Percentiles rank a stretch among this genome's conserved stretches.
Conservation (phyloP, 176 grass and related monocot genomes). For the Chrysopogon serrulatus region DNA sequence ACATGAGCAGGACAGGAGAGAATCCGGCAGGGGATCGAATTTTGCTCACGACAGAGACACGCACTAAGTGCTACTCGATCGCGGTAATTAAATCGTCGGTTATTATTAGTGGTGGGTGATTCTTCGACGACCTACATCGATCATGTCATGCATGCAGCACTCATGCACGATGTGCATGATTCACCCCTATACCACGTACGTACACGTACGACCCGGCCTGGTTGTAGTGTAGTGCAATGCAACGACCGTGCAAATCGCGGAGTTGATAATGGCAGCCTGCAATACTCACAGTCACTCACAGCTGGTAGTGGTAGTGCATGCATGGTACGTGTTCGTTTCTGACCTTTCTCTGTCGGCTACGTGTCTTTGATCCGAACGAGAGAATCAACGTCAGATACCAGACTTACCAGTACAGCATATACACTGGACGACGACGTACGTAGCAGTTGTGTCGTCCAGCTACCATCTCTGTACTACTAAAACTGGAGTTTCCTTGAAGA, state of each 20-base stretch:
- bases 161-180: not conserved
- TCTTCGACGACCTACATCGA: not conserved
- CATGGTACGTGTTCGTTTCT: not conserved
- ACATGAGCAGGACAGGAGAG: slow-evolving; percentile 1
- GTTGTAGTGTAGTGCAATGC: not conserved
- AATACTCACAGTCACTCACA: no score
- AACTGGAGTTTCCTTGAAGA: slow-evolving; percentile 51
- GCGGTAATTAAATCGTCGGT: not conserved
- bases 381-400: not conserved
- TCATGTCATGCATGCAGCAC: slow-evolving; percentile 10
- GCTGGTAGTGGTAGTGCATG: no score
- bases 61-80: not conserved
- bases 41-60: slow-evolving; percentile 17
- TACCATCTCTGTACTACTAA: not conserved
- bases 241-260: not conserved
- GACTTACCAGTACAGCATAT: not conserved
- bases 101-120: not conserved
- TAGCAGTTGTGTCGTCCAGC: slow-evolving; percentile 10
- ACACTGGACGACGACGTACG: not conserved
- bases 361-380: not conserved
- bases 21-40: slow-evolving; percentile 15
- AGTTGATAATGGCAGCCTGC: not conserved
- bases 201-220: not conserved
- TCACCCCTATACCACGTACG: not conserved
- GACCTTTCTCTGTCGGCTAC: not conserved